These are phyloP conservation scores for Ascoidea asiatica DNA, from an alignment of 805 yeast genomes.

Conservation along the genomic window DNA sequence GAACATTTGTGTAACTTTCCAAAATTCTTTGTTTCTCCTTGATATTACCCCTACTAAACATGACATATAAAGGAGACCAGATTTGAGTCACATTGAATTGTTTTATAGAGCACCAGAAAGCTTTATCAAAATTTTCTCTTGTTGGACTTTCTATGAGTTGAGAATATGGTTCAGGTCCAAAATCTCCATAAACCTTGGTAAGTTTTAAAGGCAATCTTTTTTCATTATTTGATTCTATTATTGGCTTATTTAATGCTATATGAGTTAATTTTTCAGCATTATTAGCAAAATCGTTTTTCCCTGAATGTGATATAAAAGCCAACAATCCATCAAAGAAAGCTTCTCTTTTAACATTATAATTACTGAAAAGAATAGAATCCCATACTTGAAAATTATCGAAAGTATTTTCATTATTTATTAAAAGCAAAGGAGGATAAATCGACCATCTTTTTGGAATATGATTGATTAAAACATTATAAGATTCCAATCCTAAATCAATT, in stretches of 20 bases:
- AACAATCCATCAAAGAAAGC: background rate
- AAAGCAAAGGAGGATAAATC: slow-evolving; percentile 52
- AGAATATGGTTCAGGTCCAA: slow-evolving; percentile 29
- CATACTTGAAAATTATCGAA: slow-evolving; percentile 25
- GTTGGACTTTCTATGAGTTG: slow-evolving; percentile 23
- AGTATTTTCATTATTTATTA: slow-evolving; percentile 37
- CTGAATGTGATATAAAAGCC: slow-evolving; percentile 1
- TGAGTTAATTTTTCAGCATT: slow-evolving; percentile 27
- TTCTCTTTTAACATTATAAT: background rate
- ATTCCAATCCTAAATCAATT: background rate
- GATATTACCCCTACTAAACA: slow-evolving; percentile 82
- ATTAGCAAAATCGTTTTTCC: slow-evolving; percentile 8
- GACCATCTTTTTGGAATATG: slow-evolving; percentile 41
- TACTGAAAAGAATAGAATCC: slow-evolving; percentile 16
- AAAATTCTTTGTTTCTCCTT: slow-evolving; percentile 65
- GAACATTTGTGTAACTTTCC: slow-evolving; percentile 22
- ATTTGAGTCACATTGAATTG: slow-evolving; percentile 69
- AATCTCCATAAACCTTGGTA: slow-evolving; percentile 48
- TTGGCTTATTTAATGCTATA: slow-evolving; percentile 62
- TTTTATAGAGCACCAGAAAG: slow-evolving; percentile 57
- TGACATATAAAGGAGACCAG: slow-evolving; percentile 79
- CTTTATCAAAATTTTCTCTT: slow-evolving; percentile 27
- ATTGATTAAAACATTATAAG: no score
- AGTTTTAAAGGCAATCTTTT: slow-evolving; percentile 50
- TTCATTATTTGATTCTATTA: slow-evolving; percentile 20